These are phyloP conservation scores for Xylariomycetidae sp. DNA, from an alignment of 2,329 filamentous ascomycete genomes.

Conservation along the genomic window DNA sequence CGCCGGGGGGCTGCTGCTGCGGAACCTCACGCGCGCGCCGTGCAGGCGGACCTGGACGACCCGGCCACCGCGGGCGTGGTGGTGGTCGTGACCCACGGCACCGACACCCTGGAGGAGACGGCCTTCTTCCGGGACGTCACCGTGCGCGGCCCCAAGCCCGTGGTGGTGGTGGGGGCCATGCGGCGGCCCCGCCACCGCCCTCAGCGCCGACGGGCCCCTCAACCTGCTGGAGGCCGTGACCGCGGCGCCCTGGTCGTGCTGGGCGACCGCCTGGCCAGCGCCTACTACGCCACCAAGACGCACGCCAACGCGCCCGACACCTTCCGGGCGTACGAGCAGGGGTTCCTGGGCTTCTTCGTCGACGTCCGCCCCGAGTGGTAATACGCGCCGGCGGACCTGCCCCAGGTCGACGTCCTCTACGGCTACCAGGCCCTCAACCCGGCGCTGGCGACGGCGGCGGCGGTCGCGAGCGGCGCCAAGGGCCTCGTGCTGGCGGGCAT, in stretches of 20 bases:
- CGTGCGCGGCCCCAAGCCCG: constrained; percentile 50
- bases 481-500: constrained; percentile 52
- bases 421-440: constrained; percentile 47
- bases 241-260: constrained; percentile 55
- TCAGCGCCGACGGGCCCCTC: constrained; percentile 57
- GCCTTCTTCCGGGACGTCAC: constrained; percentile 58
- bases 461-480: constrained; percentile 42
- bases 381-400: constrained; percentile 43
- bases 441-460: constrained; percentile 38
- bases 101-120: constrained; percentile 58
- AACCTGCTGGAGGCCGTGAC: constrained; percentile 56
- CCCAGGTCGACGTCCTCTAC: constrained; percentile 51
- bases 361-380: constrained; percentile 55
- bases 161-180: constrained; percentile 58
- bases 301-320: constrained; percentile 59
- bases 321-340: constrained; percentile 52
- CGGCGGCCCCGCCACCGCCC: constrained; percentile 54
- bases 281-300: constrained; percentile 55
- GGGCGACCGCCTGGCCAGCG: constrained; percentile 54
- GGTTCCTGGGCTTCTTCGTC: constrained; percentile 52
- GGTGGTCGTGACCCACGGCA: constrained; percentile 59
- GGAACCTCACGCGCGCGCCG: constrained; percentile 40
- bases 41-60: constrained; percentile 41
- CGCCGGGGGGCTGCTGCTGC: constrained; percentile 39
- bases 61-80: constrained; percentile 43